These are phyloP conservation scores for Xerocomus brunneocitrinus DNA, from an alignment of 768 basidiomycete genomes.

Conservation along the genomic window DNA sequence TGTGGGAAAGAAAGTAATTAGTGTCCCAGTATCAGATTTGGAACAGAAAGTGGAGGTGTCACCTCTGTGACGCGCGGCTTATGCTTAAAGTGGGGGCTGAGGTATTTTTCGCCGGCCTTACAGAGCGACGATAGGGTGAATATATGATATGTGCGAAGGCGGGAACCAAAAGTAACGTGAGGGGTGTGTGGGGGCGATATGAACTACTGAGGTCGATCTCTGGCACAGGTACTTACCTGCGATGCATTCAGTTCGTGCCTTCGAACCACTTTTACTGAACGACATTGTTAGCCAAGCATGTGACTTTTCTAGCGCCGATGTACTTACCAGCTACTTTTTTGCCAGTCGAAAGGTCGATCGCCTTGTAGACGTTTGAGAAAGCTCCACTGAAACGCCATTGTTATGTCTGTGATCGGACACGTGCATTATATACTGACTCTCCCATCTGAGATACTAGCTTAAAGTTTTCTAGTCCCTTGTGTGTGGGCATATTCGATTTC, in stretches of 20 bases:
- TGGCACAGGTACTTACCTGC: constrained; percentile 61
- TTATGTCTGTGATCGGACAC: constrained; percentile 10
- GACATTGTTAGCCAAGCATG: constrained; percentile 9
- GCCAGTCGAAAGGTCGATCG: constrained; percentile 67
- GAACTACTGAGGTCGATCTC: constrained; percentile 23
- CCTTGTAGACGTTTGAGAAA: constrained; percentile 98
- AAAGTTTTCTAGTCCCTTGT: constrained; percentile 81
- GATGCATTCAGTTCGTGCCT: constrained; percentile 88
- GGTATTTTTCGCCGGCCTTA: constrained; percentile 88
- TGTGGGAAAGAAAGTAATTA: constrained; percentile 14
- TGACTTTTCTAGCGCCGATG: not conserved
- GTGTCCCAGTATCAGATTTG: constrained; percentile 13
- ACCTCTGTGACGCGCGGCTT: constrained; percentile 99
- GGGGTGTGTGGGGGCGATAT: constrained; percentile 13
- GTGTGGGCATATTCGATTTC: constrained; percentile 75
- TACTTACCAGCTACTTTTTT: constrained; percentile 76
- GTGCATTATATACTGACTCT: constrained; percentile 56
- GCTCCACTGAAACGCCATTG: constrained; percentile 59
- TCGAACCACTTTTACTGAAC: constrained; percentile 85
- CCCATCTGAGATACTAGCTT: constrained; percentile 84
- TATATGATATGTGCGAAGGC: not conserved
- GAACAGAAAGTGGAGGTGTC: constrained; percentile 27
- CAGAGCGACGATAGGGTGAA: constrained; percentile 26
- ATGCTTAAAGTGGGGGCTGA: constrained; percentile 93
- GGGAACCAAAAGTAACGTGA: constrained; percentile 19